phyloP scores from a whole-genome alignment of 805 yeast genomes.

The Ogataea angusta region DNA sequence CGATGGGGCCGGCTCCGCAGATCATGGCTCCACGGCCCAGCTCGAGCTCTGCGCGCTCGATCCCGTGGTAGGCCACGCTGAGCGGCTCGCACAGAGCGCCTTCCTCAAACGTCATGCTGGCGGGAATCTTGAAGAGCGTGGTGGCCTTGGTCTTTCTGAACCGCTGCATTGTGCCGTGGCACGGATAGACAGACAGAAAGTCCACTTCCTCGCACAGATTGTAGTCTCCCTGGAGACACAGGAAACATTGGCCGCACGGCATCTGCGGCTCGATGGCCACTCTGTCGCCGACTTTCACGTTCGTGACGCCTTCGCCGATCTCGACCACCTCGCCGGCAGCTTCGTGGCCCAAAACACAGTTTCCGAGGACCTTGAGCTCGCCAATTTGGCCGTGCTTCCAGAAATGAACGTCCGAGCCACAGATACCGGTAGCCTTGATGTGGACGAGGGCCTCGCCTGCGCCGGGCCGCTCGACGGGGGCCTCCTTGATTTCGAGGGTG shows the following conservation, averaged over 20 bases:
- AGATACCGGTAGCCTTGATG: slow-evolving; percentile 65
- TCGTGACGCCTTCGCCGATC: slow-evolving; percentile 46
- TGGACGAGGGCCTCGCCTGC: slow-evolving; percentile 49
- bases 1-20: slow-evolving; percentile 62
- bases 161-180: slow-evolving; percentile 40
- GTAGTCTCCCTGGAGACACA: slow-evolving; percentile 39
- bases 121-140: slow-evolving; percentile 38
- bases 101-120: slow-evolving; percentile 43
- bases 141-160: slow-evolving; percentile 32
- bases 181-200: slow-evolving; percentile 38
- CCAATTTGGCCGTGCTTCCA: slow-evolving; percentile 65
- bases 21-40: slow-evolving; percentile 48
- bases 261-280: slow-evolving; percentile 55
- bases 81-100: slow-evolving; percentile 58
- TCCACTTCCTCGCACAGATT: slow-evolving; percentile 39
- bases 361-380: slow-evolving; percentile 36
- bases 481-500: slow-evolving; percentile 17
- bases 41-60: slow-evolving; percentile 42
- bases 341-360: slow-evolving; percentile 45
- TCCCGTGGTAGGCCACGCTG: slow-evolving; percentile 51
- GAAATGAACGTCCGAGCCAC: slow-evolving; percentile 74
- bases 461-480: slow-evolving; percentile 28
- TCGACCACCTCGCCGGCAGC: slow-evolving; percentile 44
- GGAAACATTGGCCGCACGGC: slow-evolving; percentile 43
- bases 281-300: slow-evolving; percentile 43